Evolutionary conservation across 768 basidiomycete genomes (phyloP), one percentile per base, ranked within the genome.

Genomic region (Lactarius vividus): DNA sequence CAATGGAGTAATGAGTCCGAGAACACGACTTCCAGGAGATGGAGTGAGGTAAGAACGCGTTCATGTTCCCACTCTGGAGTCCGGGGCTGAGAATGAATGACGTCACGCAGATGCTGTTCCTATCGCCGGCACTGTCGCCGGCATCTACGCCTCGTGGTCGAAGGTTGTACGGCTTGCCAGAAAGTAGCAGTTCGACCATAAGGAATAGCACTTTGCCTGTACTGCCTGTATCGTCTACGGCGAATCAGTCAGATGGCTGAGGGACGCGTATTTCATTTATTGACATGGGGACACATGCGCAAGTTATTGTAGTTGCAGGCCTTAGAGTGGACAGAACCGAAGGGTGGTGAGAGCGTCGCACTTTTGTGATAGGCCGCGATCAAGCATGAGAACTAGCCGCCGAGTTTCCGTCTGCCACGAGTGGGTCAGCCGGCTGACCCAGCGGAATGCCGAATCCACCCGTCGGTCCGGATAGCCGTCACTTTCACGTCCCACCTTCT

Each of bases 1-100:
- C 70, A 75, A 61, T 79, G 77, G 78, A 72, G 71, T 3, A 65
- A 72, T 42, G 71, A 64, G 20, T 64, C 49, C 15, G 59, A 44
- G 40, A 46, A 23, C 18, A 4, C 54, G 7, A 35, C 7, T 28
- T 26, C 69, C 26, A 46, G 61, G 59, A 53, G 65, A 55, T 54
- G 57, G 35, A 71, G 62, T 23, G 67, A 69, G 55, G 68, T 69
- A 42, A 40, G 49, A 26, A 29, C 37, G 37, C 40, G 13, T 18
- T 33, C 35, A 46, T 23, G 20, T 4, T 18, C 18, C 16, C 52
- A 56, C 23, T 26, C 10, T 26, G 49, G 16, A 54, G 57, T 62
- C 56, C 29, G 28, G 16, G n/a, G 9, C 26, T 29, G 53, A 62
- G 18, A 61, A 37, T 20, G 61, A 44, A 54, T 23, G 29, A 28